These are phyloP conservation scores for Saccharum spontaneum DNA, from an alignment of 176 grass and related monocot genomes.

Conservation along the genomic window DNA sequence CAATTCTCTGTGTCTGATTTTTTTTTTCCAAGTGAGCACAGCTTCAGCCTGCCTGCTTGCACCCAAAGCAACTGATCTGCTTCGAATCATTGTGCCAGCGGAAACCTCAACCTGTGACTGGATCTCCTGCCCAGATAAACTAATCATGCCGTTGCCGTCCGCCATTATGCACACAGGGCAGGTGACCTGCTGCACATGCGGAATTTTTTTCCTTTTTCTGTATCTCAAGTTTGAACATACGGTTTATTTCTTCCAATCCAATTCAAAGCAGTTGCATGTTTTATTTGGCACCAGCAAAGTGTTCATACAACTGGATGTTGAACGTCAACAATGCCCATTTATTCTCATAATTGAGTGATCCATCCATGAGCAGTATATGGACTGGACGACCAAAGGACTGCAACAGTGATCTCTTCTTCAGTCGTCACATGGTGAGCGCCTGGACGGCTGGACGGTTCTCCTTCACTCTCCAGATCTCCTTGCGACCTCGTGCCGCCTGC, in stretches of 20 bases:
- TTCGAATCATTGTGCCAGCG: conserved; percentile 21
- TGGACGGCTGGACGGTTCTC: neutral
- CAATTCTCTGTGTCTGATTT: no score
- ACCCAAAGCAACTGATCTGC: neutral
- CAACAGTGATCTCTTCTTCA: neutral
- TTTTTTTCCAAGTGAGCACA: neutral
- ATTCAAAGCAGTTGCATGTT: neutral
- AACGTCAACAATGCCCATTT: neutral
- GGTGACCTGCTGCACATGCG: neutral
- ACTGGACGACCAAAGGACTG: neutral
- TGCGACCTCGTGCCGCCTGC: neutral
- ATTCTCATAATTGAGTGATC: neutral
- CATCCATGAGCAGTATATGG: neutral
- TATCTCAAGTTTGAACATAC: no score
- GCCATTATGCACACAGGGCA: neutral
- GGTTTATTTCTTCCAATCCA: no score
- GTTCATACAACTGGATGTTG: neutral
- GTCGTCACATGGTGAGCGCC: neutral
- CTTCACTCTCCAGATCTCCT: neutral
- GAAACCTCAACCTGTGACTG: neutral
- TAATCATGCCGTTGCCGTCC: neutral
- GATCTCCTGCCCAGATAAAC: conserved; percentile 8
- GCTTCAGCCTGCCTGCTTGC: no score
- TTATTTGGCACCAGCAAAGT: neutral
- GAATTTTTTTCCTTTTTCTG: no score